Evolutionary conservation across 305 asterid species (phyloP), one percentile per base, ranked within the genome.

Genomic region (Fraxinus platypoda): DNA sequence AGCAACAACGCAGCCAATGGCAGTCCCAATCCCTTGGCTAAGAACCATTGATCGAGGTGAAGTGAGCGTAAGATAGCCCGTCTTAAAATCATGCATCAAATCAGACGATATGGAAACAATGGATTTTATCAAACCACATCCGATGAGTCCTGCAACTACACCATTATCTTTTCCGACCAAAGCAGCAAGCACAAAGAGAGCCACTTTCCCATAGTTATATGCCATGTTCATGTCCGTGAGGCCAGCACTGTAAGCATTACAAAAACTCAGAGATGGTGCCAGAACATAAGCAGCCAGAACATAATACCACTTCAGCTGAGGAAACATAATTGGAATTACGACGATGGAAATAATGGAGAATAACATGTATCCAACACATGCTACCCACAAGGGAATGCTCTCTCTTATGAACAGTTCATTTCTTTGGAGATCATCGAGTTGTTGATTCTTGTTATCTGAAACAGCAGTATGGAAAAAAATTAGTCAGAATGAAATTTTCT

Each of bases 181-280:
- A 8, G 90, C 87, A 13, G 91, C 91, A 3, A 91, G 84, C 15
- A 87, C 83, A 4, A 91, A 85, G 72, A 91, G 90, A 0, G 92
- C 89, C 3, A 90, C 86, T 81, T 91, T 91, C 4, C 92, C 92
- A 6, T 90, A 91, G 83, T 90, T 88, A 54, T 85, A 86, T 6
- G 91, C 92, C 88, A 91, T 84, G 84, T 89, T 88, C 90, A 88
- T 87, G 82, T 91, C 93, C 0, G 93, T 89, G 2, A 91, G 84
- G 15, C 93, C 94, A 2, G 89, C 84, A 0, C 91, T 92, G 74
- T 87, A 91, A 1, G 94, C 91, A 12, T 89, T 91, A 74, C 92
- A 89, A 80, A 87, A 91, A 86, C 91, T 87, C 46, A 90, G 77
- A 41, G 91, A 80, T 1, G 94, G 94, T 2, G 93, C 94, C 6